phyloP scores from a whole-genome alignment of 2,329 filamentous ascomycete species.

The Geosmithia putterillii region DNA sequence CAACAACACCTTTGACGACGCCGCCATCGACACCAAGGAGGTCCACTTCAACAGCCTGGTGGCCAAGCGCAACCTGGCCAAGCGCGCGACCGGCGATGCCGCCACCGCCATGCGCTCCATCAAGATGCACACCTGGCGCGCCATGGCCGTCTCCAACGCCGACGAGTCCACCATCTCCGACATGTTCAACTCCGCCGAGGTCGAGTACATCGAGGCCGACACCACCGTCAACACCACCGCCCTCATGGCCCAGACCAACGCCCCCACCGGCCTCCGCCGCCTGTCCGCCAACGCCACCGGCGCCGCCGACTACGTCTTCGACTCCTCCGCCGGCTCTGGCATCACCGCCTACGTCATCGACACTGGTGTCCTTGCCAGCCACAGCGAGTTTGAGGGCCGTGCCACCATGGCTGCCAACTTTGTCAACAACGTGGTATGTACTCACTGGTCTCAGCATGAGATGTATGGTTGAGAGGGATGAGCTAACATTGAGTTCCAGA shows the following conservation, averaged over 20 bases:
- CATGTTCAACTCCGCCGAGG: constrained; percentile 34
- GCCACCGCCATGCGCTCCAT: constrained; percentile 31
- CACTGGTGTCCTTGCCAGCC: constrained; percentile 46
- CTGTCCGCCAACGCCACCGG: constrained; percentile 31
- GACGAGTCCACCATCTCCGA: constrained; percentile 35
- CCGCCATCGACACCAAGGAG: constrained; percentile 36
- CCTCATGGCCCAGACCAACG: constrained; percentile 36
- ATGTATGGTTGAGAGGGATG: neutral
- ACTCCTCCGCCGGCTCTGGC: constrained; percentile 37
- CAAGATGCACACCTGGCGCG: constrained; percentile 36
- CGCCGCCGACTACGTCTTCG: constrained; percentile 27
- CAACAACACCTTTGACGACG: constrained; percentile 37
- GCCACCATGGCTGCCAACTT: constrained; percentile 41
- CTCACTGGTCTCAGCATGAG: neutral
- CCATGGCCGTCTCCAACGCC: constrained; percentile 32
- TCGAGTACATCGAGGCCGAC: constrained; percentile 42
- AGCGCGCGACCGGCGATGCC: constrained; percentile 30
- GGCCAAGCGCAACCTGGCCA: constrained; percentile 43
- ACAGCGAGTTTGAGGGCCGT: constrained; percentile 44
- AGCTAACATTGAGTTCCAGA: constrained; percentile 8
- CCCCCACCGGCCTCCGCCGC: constrained; percentile 39
- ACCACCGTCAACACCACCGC: constrained; percentile 29
- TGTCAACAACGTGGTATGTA: constrained; percentile 28
- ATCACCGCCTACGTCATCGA: constrained; percentile 53
- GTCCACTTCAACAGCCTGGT: constrained; percentile 33